Evolutionary conservation across 2,329 filamentous ascomycete species (phyloP), one percentile per base, ranked within the genome.

Genomic region (Cladobotryum mycophilum): DNA sequence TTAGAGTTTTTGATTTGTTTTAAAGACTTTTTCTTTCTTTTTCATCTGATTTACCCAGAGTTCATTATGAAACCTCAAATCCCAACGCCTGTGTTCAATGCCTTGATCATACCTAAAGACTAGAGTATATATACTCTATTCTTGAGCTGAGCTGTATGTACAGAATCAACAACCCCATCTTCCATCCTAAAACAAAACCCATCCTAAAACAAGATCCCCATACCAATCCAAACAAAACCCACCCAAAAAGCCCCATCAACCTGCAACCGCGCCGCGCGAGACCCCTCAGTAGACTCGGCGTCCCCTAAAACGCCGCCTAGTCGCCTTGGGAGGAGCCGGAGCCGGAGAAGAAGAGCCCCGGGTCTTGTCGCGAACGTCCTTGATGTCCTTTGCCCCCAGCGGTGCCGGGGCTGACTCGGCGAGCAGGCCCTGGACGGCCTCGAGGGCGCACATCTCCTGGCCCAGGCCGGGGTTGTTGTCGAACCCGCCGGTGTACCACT

Each of bases 401-500:
- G 81, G 81, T 5, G 72, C 64, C 4, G 62, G 53, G 1, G 74
- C 68, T 5, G 69, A 58, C 13, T 66, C 59, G 13, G 72, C 68
- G 45, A 86, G 66, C 3, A 84, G 68, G 3, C 80, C 80, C 61
- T 85, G 82, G 14, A 86, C 70, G 1, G 75, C 73, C 67, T 85
- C 82, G 45, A 86, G 72, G 1, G 81, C 83, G 49, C 75, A 78
- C 79, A 86, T 81, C 61, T 85, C 76, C 65, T 84, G 79, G 4
- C 83, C 83, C 5, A 85, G 70, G 2, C 81, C 81, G 0, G 69
- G 63, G 20, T 65, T 69, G 36, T 73, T 75, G 58, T 86, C 82
- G 54, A 73, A 83, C 1, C 71, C 76, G 37, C 74, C 75, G 1
- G 71, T 67, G 53, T 82, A 84, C 83, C 83, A 86, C 61, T 75